A percentile compares a stretch with the other conserved stretches of the same genome.
Conservation (phyloP, 1,284 basidiomycete genomes). For the Coniferiporia sulphurascens region DNA sequence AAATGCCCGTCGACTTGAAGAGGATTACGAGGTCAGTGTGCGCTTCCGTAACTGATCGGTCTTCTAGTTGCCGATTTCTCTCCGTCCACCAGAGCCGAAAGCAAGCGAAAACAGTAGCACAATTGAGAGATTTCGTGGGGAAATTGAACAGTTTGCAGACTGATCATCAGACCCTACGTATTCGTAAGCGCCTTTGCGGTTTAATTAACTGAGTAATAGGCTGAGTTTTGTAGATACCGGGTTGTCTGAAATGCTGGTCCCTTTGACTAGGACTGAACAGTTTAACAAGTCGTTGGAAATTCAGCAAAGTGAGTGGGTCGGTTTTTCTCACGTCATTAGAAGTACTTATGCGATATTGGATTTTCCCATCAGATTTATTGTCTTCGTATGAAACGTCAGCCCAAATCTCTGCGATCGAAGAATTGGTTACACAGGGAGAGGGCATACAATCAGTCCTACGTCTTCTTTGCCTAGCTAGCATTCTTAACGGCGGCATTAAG, state of each 20-base stretch:
- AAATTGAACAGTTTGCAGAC: constrained; percentile 88
- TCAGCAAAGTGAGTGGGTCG: constrained; percentile 75
- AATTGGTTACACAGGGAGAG: constrained; percentile 79
- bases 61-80: constrained; percentile 17
- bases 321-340: neutral
- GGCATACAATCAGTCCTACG: constrained; percentile 77
- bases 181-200: constrained; percentile 56
- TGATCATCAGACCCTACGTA: constrained; percentile 83
- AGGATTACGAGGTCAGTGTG: constrained; percentile 77
- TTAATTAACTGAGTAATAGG: constrained; percentile 12
- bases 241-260: constrained; percentile 87
- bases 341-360: constrained; percentile 14
- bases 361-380: constrained; percentile 64
- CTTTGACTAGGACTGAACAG: constrained; percentile 78
- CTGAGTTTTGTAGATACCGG: constrained; percentile 68
- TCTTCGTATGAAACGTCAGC: constrained; percentile 79
- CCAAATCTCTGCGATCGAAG: constrained; percentile 81
- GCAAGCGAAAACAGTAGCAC: constrained; percentile 86
- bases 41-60: constrained; percentile 19
- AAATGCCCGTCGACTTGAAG: constrained; percentile 81
- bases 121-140: constrained; percentile 93
- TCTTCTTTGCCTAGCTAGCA: constrained; percentile 80
- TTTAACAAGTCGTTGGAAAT: constrained; percentile 94
- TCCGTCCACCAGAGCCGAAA: constrained; percentile 49
- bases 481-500: constrained; percentile 85